Evolutionary conservation across 352 stramenopile species (phyloP), one percentile per base, ranked within the genome.

Genomic region (Aphanomyces invadans): DNA sequence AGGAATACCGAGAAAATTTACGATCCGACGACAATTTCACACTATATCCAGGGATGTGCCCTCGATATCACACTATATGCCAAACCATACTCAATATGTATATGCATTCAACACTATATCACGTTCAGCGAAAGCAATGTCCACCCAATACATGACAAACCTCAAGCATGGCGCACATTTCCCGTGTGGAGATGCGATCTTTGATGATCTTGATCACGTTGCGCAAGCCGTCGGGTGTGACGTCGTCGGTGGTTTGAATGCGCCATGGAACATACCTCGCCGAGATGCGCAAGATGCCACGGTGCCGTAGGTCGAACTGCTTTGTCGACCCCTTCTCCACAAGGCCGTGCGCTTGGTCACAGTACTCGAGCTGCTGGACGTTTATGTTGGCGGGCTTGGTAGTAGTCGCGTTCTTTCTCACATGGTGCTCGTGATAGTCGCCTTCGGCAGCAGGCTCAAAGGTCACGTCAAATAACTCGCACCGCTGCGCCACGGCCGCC

Each of bases 241-340:
- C 55, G 33, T 64, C 33, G 32, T 17, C 4, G 21, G 31, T 64
- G 10, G 25, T 23, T 17, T 49, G 31, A 38, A 64, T 52, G 31
- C 10, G 9, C 36, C 78, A 71, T 15, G 81, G 75, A 10, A 73
- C 57, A 54, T 87, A 90, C 0, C 64, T 72, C 28, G 78, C 81
- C 12, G 49, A 64, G 3, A 76, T 74, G 23, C 56, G 68, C 31
- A 90, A 63, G 11, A 76, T 67, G 21, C 81, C 81, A 12, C 71
- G 44, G 9, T 67, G 65, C 26, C 76, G 77, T 4, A 81, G 52
- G 28, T 65, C 73, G 78, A 80, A 90, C 9, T 31, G 46, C 4
- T 60, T 70, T 1, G 54, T 38, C 17, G 55, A 74, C 5, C 48
- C 38, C 0, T 67, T 32, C 19, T 76, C 79, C 12, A 83, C 70